Evolutionary conservation across 805 yeast species (phyloP).

Genomic region (Candida maesae): DNA sequence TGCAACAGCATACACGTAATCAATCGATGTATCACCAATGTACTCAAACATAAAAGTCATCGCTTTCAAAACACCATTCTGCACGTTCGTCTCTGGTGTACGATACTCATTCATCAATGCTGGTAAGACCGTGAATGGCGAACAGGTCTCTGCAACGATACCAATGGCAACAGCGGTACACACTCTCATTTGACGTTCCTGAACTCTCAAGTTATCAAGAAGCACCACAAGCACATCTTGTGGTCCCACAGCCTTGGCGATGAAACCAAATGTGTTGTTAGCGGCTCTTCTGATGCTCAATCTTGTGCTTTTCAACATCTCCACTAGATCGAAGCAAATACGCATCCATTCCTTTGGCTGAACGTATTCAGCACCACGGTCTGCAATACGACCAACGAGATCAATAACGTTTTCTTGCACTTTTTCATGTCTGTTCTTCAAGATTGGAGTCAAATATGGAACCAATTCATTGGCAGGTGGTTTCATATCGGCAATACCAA

Average conservation of each 20-base stretch:
- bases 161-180: conserved; percentile 98
- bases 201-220: conserved; percentile 80
- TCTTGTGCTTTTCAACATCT: conserved; percentile 77
- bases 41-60: conserved; percentile 90
- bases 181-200: conserved; percentile 93
- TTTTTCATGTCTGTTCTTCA: conserved; percentile 83
- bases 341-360: conserved; percentile 98
- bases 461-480: conserved; percentile 82
- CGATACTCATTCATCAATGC: conserved; percentile 94
- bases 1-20: conserved; percentile 74
- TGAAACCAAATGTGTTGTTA: conserved; percentile 84
- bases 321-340: conserved; percentile 84
- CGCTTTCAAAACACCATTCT: conserved; percentile 91
- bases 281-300: conserved; percentile 80
- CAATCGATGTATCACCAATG: conserved; percentile 73
- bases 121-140: conserved; percentile 91
- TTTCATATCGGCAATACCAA: conserved; percentile 58
- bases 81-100: conserved; percentile 88
- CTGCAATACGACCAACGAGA: conserved; percentile 80
- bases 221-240: conserved; percentile 86
- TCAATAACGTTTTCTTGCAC: conserved; percentile 83
- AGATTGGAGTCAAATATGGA: conserved; percentile 87
- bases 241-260: conserved; percentile 93
- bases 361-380: conserved; percentile 71
- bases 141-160: conserved; percentile 89